Evolutionary conservation across 306 rosid species (phyloP), one percentile per base, ranked within the genome.

Genomic region (Macrotyloma uniflorum): DNA sequence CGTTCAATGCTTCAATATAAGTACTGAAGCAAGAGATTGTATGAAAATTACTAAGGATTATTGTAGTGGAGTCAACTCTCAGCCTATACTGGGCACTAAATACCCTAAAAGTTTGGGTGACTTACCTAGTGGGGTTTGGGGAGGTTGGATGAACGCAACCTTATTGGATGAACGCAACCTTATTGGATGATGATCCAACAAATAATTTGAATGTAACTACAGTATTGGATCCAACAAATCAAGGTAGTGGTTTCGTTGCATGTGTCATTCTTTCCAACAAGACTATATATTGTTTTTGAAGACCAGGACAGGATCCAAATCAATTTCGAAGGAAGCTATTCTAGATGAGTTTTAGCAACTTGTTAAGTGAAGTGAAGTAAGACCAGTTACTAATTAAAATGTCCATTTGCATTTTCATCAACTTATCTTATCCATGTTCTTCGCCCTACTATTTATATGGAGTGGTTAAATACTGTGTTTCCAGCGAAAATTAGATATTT

Each of bases 251-350:
- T 11, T 33, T 13, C 12, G 4, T 59, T 13, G 40, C 40, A 61
- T 59, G 66, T 28, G 40, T 16, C n/a, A 9, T n/a, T 42, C 40
- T 40, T 6, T 74, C 40, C 46, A 58, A 30, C 43, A 24, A 47
- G 6, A n/a, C 57, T 43, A 5, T 70, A 13, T 28, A 51, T 19
- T 35, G 15, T 46, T 19, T 11, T 15, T 30, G 5, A 20, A 2
- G 38, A 28, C 22, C 6, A 28, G 5, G 65, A 26, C 0, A 58
- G 20, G 20, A 59, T 26, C 20, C 40, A 33, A 62, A 63, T 43
- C 24, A 26, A 8, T 66, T 13, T 47, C 33, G 59, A 59, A 49
- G 50, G 55, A 42, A 65, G 81, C 18, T 77, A 55, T 46, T 69
- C 42, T 33, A 40, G 66, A 12, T 82, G 59, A 23, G 7, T 18